Evolutionary conservation across 108 stramenopile species (phyloP).

Genomic region (Skeletonema menzelii): DNA sequence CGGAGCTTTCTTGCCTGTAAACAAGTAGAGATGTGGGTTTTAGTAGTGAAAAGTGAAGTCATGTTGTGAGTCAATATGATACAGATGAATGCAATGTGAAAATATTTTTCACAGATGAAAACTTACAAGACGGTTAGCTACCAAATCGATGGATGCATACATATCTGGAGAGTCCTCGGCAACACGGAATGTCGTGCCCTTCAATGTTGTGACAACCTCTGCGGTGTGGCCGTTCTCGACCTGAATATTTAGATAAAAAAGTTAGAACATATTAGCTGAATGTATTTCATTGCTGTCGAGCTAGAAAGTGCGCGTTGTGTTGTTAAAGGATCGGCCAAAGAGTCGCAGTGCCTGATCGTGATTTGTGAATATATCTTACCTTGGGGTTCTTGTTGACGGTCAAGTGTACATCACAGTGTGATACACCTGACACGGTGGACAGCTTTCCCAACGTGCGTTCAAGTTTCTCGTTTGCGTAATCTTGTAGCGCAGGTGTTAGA

Average conservation of each 20-base stretch:
- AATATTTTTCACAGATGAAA: neutral
- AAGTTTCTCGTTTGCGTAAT: constrained; percentile 77
- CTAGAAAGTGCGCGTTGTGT: neutral
- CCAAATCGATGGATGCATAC: constrained; percentile 84
- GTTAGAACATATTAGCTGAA: neutral
- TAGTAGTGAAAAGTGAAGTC: no score
- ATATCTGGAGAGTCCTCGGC: constrained; percentile 75
- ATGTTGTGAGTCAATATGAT: no score
- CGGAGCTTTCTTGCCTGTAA: constrained; percentile 67
- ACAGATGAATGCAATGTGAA: neutral
- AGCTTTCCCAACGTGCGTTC: constrained; percentile 76
- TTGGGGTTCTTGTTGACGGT: constrained; percentile 86
- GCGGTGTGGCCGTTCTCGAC: constrained; percentile 80
- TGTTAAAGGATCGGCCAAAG: neutral
- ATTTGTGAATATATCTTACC: constrained; percentile 46
- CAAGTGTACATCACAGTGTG: constrained; percentile 80
- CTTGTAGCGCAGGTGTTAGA: constrained; percentile 71
- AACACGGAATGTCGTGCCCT: constrained; percentile 80
- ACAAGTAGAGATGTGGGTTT: neutral
- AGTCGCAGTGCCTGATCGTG: neutral
- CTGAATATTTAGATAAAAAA: constrained; percentile 32
- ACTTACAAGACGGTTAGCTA: constrained; percentile 61
- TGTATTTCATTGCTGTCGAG: neutral
- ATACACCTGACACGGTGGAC: constrained; percentile 54
- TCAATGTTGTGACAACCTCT: constrained; percentile 76